Evolutionary conservation across 2,329 filamentous ascomycete genomes (phyloP).

Genomic region (Alternaria sp.): DNA sequence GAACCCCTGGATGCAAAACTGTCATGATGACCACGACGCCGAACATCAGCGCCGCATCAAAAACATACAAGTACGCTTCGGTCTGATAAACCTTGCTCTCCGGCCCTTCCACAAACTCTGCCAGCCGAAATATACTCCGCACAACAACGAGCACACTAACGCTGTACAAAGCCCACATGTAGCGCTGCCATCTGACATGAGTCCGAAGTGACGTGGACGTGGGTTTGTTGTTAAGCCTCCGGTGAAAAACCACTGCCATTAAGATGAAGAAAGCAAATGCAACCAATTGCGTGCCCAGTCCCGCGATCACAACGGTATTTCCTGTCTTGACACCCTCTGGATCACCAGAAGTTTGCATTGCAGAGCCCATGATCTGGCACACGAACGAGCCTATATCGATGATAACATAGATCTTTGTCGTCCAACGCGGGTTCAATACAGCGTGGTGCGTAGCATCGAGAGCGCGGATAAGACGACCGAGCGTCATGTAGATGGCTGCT

Average conservation of each 20-base stretch:
- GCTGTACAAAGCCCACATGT: constrained; percentile 18
- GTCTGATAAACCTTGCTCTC: constrained; percentile 19
- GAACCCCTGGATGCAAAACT: constrained; percentile 23
- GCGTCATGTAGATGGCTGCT: constrained; percentile 60
- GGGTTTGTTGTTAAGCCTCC: constrained; percentile 15
- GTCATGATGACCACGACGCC: constrained; percentile 14
- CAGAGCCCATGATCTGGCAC: constrained; percentile 30
- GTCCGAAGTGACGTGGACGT: constrained; percentile 7
- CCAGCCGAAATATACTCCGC: constrained; percentile 25
- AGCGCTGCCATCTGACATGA: constrained; percentile 19
- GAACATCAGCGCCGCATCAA: constrained; percentile 30
- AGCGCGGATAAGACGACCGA: constrained; percentile 55
- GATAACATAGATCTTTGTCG: constrained; percentile 30
- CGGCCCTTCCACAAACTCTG: constrained; percentile 22
- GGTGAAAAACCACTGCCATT: constrained; percentile 21
- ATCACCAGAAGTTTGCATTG: constrained; percentile 27
- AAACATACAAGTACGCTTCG: constrained; percentile 26
- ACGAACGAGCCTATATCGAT: constrained; percentile 33
- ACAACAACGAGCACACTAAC: constrained; percentile 26
- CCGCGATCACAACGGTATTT: constrained; percentile 20
- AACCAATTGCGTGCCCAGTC: constrained; percentile 25
- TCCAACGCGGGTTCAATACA: constrained; percentile 49
- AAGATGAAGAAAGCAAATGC: constrained; percentile 26
- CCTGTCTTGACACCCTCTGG: constrained; percentile 5
- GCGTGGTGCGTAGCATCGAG: constrained; percentile 51